phyloP scores from a whole-genome alignment of 2,329 filamentous ascomycete species.

The Elsinoe fawcettii region DNA sequence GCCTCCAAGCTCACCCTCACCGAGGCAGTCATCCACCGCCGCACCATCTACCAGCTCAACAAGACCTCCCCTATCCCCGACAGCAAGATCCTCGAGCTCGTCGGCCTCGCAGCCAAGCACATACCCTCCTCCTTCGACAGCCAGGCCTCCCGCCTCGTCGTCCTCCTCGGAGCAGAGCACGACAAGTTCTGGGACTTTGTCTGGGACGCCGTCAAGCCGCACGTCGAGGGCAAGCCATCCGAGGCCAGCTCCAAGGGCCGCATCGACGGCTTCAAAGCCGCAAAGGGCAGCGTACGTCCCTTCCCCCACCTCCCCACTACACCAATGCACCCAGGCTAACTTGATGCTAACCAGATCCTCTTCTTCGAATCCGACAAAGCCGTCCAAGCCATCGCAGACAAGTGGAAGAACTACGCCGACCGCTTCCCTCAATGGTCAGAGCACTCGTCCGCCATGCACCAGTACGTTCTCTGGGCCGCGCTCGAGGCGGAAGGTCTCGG shows the following conservation, averaged over 20 bases:
- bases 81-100: constrained; percentile 56
- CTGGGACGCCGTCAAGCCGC: constrained; percentile 54
- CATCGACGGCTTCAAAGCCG: constrained; percentile 57
- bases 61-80: constrained; percentile 54
- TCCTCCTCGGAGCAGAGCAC: constrained; percentile 76
- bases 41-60: constrained; percentile 44
- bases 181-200: constrained; percentile 78
- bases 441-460: constrained; percentile 74
- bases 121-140: constrained; percentile 82
- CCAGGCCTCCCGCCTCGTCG: constrained; percentile 69
- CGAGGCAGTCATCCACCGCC: constrained; percentile 58
- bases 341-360: constrained; percentile 47
- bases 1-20: constrained; percentile 28
- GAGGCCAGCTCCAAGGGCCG: constrained; percentile 49
- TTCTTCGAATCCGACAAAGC: constrained; percentile 75
- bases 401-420: constrained; percentile 67
- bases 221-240: constrained; percentile 55
- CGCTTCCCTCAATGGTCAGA: constrained; percentile 69
- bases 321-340: no score
- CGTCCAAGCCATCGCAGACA: constrained; percentile 58
- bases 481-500: constrained; percentile 78
- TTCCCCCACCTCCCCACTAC: background rate
- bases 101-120: constrained; percentile 52
- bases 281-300: constrained; percentile 62
- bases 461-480: constrained; percentile 72